Evolutionary conservation across 1,139 yeast species (phyloP).

Genomic region (Sugiyamaella sp.): DNA sequence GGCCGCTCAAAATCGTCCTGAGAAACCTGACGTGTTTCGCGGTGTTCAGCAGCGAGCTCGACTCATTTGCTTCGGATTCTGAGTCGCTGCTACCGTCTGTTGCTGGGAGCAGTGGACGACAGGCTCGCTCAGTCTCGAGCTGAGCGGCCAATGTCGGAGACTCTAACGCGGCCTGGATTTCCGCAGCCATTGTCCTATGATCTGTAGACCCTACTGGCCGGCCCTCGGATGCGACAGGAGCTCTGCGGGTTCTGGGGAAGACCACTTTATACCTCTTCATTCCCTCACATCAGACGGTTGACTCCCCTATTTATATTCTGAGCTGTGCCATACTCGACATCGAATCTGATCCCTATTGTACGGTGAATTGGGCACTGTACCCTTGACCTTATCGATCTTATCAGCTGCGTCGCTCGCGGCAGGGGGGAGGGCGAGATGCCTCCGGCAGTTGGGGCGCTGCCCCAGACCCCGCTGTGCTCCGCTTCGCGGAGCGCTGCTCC

Average conservation of each 20-base stretch:
- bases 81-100: neutral
- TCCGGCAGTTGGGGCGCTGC: too few relatives aligned
- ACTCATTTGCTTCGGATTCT: neutral
- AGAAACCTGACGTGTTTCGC: constrained; percentile 48
- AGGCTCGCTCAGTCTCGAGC: constrained; percentile 14
- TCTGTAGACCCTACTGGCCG: too few relatives aligned
- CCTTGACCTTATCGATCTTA: constrained; percentile 12
- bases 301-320: neutral
- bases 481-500: too few relatives aligned
- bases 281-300: neutral
- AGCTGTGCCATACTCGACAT: neutral
- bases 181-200: constrained; percentile 3
- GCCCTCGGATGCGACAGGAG: too few relatives aligned
- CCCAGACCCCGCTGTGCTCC: too few relatives aligned
- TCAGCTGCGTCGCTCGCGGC: too few relatives aligned
- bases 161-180: neutral
- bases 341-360: neutral
- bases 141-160: constrained; percentile 13
- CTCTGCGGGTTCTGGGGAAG: neutral
- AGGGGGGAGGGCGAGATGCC: too few relatives aligned
- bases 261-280: constrained; percentile 16
- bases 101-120: constrained; percentile 8
- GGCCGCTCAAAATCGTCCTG: constrained; percentile 45
- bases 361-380: neutral
- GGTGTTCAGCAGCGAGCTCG: constrained; percentile 33